Conservation (phyloP, 768 basidiomycete genomes). For the Pilatotrama ljubarskyi region DNA sequence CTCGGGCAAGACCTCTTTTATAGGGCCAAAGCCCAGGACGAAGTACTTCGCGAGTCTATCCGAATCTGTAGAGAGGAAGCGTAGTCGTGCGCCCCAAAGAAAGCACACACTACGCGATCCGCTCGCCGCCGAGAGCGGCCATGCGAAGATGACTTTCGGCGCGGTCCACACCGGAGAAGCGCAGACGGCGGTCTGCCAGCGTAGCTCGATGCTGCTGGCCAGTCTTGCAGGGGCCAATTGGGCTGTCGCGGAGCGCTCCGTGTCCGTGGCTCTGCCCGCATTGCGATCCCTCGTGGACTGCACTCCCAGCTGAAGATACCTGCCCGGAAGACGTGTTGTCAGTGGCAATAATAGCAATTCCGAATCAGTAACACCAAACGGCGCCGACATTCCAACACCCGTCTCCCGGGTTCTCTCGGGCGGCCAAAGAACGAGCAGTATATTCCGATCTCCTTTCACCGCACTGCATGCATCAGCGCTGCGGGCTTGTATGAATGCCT, state of each 20-base stretch:
- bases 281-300: no score
- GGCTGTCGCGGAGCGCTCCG: neutral
- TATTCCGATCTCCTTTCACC: neutral
- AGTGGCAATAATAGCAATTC: constrained; percentile 1
- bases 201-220: neutral
- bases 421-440: no score
- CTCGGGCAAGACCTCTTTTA: neutral
- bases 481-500: neutral
- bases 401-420: neutral
- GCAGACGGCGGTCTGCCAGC: neutral
- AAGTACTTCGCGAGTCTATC: no score
- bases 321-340: neutral
- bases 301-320: no score
- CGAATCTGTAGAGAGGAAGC: no score
- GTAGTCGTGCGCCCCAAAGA: no score
- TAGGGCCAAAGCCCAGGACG: neutral
- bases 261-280: no score
- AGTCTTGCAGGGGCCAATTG: neutral
- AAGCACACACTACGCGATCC: neutral
- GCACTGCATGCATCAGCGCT: neutral
- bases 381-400: neutral
- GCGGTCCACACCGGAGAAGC: neutral
- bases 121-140: neutral
- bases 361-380: neutral
- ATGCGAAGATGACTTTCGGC: neutral